Base-by-base conservation (phyloP, 164 flowering plant species). In the Vitis rupestris region DNA sequence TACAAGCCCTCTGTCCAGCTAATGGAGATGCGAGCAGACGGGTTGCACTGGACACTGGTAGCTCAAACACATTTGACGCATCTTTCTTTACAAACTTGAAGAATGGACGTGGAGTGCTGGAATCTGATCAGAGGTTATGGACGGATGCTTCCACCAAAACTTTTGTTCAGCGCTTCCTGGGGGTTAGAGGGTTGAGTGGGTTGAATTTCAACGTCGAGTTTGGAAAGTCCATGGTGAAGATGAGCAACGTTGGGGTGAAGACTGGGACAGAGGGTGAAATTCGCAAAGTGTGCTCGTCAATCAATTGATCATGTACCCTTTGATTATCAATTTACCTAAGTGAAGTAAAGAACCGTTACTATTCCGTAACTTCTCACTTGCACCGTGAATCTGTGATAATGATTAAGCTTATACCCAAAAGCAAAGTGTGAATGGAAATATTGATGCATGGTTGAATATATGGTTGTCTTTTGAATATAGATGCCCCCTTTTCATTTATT, bases 121-220 rank as follows among this genome's bases (percentile, higher is more conserved):
- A 87, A 74, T 86, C 88, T 0, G 91, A 87, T 64, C 90, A 87
- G 69, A 81, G 44, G 71, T 66, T 87, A 12, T 87, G 83, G 87
- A 79, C 66, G 0, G 87, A 85, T 54, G 55, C 70, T 8, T 67
- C 87, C 0, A 87, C 90, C 0, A 70, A 59, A 53, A 55, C 63
- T 0, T 17, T 73, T 27, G 85, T 84, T 37, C 87, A 82, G 50
- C 62, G 77, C 0, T 85, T 71, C 55, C 54, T 73, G 15, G 81
- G 86, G 4, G 14, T 72, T 23, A 73, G 82, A 55, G 84, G 85
- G 1, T 37, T 76, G 61, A 44, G 52, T 13, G 84, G 84, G 0
- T 50, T 78, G 74, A 72, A 51, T n/a, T 89, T 84, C 58, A 64
- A 64, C 10, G 61, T 72, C 0, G 85, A 87, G 75, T 89, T 85